phyloP scores from a whole-genome alignment of 2,329 filamentous ascomycete species.

The Fusarium sp. region DNA sequence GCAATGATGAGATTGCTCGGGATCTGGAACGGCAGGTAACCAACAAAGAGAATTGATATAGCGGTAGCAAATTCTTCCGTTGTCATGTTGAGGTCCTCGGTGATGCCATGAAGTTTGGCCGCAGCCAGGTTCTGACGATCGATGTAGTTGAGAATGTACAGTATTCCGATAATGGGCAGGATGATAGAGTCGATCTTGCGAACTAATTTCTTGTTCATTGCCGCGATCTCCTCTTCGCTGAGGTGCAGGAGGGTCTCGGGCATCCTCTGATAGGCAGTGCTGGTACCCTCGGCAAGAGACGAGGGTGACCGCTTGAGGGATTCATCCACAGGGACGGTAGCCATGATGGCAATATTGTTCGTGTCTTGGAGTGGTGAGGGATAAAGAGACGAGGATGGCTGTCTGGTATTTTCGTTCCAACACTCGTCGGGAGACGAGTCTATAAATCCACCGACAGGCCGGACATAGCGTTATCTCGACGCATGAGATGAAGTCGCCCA shows the following conservation, averaged over 20 bases:
- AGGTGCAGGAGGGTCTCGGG: conserved; percentile 15
- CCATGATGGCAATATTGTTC: neutral
- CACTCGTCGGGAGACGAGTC: neutral
- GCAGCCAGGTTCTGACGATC: conserved; percentile 46
- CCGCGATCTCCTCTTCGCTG: conserved; percentile 1
- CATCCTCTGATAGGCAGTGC: conserved; percentile 18
- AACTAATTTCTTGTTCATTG: conserved; percentile 15
- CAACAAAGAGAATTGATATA: conserved; percentile 50
- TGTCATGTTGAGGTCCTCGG: conserved; percentile 51
- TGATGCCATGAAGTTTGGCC: conserved; percentile 42
- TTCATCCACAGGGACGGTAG: conserved; percentile 7
- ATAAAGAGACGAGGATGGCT: neutral
- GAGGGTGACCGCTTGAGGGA: conserved; percentile 3
- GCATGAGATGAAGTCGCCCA: neutral
- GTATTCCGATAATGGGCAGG: conserved; percentile 44
- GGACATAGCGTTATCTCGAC: conserved; percentile 11
- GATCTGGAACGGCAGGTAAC: conserved; percentile 51
- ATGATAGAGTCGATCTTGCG: conserved; percentile 48
- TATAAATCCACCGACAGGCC: conserved; percentile 9
- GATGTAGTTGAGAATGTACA: conserved; percentile 56
- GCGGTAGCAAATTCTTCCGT: conserved; percentile 52
- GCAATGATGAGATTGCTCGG: conserved; percentile 50
- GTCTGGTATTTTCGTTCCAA: too few species aligned
- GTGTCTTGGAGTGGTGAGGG: neutral
- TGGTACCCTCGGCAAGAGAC: conserved; percentile 14